phyloP scores from a whole-genome alignment of 129 eudicot genomes.

The Pulicaria dysenterica region DNA sequence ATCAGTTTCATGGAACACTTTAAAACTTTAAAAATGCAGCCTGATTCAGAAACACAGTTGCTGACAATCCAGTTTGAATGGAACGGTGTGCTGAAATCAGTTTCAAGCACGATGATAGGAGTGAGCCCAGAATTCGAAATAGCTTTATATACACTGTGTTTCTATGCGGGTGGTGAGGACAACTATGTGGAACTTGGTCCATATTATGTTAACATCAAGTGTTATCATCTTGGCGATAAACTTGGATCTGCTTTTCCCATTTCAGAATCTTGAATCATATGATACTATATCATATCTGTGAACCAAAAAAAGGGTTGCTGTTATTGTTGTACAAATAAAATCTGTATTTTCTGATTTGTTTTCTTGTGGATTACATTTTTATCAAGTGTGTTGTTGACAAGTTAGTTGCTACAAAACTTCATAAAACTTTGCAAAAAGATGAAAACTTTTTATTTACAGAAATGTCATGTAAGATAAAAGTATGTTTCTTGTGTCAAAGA shows the following conservation, averaged over 20 bases:
- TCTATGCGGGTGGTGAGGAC: slow-evolving; percentile 78
- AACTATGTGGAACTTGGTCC: slow-evolving; percentile 86
- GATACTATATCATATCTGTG: not conserved
- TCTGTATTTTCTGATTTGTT: not conserved
- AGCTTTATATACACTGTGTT: slow-evolving; percentile 83
- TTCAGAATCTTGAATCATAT: slow-evolving; percentile 56
- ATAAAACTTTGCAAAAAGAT: too few species aligned
- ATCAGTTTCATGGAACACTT: too few species aligned
- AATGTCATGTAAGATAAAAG: too few species aligned
- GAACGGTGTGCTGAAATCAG: slow-evolving; percentile 87
- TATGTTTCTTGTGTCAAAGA: too few species aligned
- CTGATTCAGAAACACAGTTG: slow-evolving; percentile 84
- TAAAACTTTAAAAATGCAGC: slow-evolving; percentile 52
- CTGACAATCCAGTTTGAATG: slow-evolving; percentile 92
- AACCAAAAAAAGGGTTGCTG: not conserved
- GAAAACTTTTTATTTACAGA: too few species aligned
- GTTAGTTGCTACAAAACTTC: too few species aligned
- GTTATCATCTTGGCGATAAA: slow-evolving; percentile 83
- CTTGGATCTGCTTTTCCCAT: slow-evolving; percentile 94
- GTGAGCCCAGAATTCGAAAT: slow-evolving; percentile 97
- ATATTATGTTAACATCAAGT: slow-evolving; percentile 78
- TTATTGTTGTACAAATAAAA: slow-evolving; percentile 18
- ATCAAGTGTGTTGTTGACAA: too few species aligned
- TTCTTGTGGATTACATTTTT: too few species aligned
- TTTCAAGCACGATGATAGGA: slow-evolving; percentile 89